Percentiles rank a stretch among this genome's conserved stretches.
These are phyloP conservation scores for Penicillium riverlandense DNA, from an alignment of 495 filamentous ascomycete species.

Conservation along the genomic window DNA sequence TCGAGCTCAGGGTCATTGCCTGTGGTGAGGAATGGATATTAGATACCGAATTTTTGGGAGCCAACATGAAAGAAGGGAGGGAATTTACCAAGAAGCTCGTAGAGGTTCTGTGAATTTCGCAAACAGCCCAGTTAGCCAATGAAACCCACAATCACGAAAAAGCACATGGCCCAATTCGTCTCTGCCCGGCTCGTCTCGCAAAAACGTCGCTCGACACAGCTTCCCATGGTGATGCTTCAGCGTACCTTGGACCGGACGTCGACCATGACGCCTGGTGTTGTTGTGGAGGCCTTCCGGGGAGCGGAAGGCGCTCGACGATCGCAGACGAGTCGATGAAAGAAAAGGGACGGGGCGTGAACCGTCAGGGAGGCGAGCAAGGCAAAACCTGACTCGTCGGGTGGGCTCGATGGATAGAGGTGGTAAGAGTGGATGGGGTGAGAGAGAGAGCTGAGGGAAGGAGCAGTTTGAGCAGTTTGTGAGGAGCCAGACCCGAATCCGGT, in stretches of 20 bases:
- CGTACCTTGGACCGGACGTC: conserved; percentile 47
- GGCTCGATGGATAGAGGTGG: conserved; percentile 20
- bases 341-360: conserved; percentile 13
- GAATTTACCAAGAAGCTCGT: conserved; percentile 77
- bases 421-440: conserved; percentile 14
- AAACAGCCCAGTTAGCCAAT: not conserved
- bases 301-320: conserved; percentile 42
- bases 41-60: not conserved
- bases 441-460: no score
- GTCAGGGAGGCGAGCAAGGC: conserved; percentile 13
- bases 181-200: not conserved
- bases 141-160: not conserved
- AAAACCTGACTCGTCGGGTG: conserved; percentile 32
- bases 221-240: not conserved
- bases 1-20: conserved; percentile 89
- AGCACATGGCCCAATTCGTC: not conserved
- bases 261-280: conserved; percentile 43
- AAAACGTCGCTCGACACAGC: not conserved
- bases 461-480: conserved; percentile 9
- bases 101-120: conserved; percentile 54
- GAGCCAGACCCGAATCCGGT: conserved; percentile 16
- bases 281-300: conserved; percentile 39
- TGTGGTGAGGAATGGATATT: conserved; percentile 26
- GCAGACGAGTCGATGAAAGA: conserved; percentile 26
- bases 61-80: conserved; percentile 19